These are phyloP conservation scores for Daldinia eschscholtzii DNA, from an alignment of 2,329 filamentous ascomycete species.

Conservation along the genomic window DNA sequence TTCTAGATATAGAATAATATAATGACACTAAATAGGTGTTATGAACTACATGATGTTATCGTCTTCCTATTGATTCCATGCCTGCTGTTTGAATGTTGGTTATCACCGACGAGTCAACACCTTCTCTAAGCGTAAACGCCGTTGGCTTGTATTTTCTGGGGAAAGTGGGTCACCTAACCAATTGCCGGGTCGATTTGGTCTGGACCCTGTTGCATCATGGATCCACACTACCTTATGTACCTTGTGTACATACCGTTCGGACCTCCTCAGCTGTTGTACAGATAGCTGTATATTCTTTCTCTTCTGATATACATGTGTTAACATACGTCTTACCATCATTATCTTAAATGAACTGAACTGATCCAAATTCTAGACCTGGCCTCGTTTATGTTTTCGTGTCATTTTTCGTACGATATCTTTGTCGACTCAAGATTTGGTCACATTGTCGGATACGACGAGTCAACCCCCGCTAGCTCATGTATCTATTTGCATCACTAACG, in stretches of 20 bases:
- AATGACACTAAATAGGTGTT: not conserved
- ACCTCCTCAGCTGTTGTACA: constrained; percentile 4
- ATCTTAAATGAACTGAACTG: not conserved
- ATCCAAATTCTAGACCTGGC: not conserved
- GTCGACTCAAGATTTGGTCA: constrained; percentile 2
- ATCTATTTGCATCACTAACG: not conserved
- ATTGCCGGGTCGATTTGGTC: constrained; percentile 15
- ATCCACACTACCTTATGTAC: constrained; percentile 10
- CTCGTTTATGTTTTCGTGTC: not conserved
- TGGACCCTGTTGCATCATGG: constrained; percentile 38
- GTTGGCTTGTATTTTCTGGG: constrained; percentile 36
- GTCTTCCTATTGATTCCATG: not conserved
- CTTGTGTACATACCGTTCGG: not conserved
- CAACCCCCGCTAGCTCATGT: constrained; percentile 14
- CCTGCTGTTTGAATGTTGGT: not conserved
- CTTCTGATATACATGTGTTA: not conserved
- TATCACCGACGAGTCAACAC: constrained; percentile 20
- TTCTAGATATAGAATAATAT: not conserved
- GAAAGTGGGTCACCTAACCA: constrained; percentile 34
- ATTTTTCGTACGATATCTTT: constrained; percentile 10
- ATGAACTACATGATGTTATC: not conserved
- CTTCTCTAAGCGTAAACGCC: constrained; percentile 18
- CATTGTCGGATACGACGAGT: constrained; percentile 10
- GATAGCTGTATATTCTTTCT: not conserved
- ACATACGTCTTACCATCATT: not conserved